phyloP scores from a whole-genome alignment of 1,284 basidiomycete genomes.

The Rhodotorula sp. region DNA sequence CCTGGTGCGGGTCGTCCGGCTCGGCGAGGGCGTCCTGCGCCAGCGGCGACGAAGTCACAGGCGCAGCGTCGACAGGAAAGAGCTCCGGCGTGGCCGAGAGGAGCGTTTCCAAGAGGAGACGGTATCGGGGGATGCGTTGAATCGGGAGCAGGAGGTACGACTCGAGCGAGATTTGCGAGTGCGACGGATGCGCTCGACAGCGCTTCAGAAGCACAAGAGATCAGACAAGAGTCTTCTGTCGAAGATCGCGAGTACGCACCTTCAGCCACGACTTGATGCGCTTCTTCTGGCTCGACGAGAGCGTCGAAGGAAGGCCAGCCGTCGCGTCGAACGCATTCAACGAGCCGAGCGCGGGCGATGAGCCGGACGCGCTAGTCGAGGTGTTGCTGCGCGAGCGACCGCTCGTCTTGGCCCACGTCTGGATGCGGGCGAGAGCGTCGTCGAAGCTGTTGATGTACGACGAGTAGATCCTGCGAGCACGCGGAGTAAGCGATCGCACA shows the following conservation, averaged over 20 bases:
- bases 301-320: constrained; percentile 5
- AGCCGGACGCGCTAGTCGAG: constrained; percentile 56
- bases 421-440: constrained; percentile 79
- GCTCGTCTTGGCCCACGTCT: constrained; percentile 63
- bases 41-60: constrained; percentile 58
- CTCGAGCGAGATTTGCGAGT: constrained; percentile 95
- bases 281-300: constrained; percentile 68
- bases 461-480: constrained; percentile 66
- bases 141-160: constrained; percentile 92
- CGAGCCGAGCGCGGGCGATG: constrained; percentile 42
- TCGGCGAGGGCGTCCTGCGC: neutral
- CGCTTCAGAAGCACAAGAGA: constrained; percentile 1
- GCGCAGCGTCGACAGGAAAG: constrained; percentile 57
- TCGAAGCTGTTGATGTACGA: constrained; percentile 97
- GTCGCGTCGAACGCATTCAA: constrained; percentile 24
- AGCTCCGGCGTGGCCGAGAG: constrained; percentile 69
- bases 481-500: neutral
- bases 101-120: constrained; percentile 76
- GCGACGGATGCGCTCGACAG: constrained; percentile 62
- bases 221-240: neutral
- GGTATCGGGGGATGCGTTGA: constrained; percentile 94
- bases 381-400: constrained; percentile 3
- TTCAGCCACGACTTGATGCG: constrained; percentile 84
- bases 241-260: constrained; percentile 24
- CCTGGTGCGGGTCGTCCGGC: constrained; percentile 52